phyloP scores from a whole-genome alignment of 2,329 filamentous ascomycete genomes.

The Fusarium sambucinum region DNA sequence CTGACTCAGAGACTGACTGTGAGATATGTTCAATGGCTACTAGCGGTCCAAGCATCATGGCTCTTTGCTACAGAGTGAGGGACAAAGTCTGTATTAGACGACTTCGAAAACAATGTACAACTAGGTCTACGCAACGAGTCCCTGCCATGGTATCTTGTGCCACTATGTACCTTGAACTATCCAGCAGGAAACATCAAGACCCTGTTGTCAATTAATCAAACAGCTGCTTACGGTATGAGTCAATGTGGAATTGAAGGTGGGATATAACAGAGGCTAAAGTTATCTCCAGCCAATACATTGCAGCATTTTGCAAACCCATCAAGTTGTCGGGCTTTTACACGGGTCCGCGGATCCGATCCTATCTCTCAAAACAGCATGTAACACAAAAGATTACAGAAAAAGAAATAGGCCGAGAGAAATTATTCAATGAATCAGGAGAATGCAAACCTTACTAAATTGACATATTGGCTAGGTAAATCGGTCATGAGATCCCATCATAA shows the following conservation, averaged over 20 bases:
- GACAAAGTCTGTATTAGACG: too few relatives aligned
- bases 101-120: too few relatives aligned
- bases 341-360: conserved; percentile 3
- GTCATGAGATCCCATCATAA: neutral
- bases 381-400: neutral
- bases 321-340: neutral
- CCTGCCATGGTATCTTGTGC: neutral
- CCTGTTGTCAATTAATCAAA: neutral
- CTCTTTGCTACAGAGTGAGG: too few relatives aligned
- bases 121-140: too few relatives aligned
- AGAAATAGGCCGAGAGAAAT: too few relatives aligned
- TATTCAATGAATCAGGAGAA: neutral
- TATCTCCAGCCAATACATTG: neutral
- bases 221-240: neutral
- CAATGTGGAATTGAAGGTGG: neutral
- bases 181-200: neutral
- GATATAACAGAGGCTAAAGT: neutral
- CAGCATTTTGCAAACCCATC: neutral
- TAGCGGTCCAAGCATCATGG: neutral
- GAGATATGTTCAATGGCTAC: too few relatives aligned
- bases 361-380: neutral
- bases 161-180: neutral
- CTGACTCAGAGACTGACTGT: neutral
- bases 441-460: neutral
- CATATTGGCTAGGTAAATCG: neutral